phyloP scores from a whole-genome alignment of 345 rosid genomes.

The Acer saccharum region DNA sequence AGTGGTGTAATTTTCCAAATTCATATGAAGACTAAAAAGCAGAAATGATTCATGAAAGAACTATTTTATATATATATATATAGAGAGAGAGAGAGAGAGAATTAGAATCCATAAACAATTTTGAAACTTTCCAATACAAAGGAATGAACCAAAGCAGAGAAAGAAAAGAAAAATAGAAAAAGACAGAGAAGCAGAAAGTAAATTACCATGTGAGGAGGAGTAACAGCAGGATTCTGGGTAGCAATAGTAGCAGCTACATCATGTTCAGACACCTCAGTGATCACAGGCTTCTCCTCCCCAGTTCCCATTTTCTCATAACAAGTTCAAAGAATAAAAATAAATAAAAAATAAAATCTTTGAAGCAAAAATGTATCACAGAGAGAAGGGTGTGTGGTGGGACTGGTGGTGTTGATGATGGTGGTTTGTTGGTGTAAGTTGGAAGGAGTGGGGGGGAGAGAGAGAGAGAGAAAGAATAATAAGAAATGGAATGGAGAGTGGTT shows the following conservation, averaged over 20 bases:
- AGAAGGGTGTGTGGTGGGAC: too few species aligned
- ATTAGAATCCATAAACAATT: not conserved
- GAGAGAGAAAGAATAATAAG: too few species aligned
- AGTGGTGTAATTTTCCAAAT: not conserved
- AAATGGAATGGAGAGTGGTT: too few species aligned
- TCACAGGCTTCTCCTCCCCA: conserved; percentile 29
- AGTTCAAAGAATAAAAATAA: not conserved
- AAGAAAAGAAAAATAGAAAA: not conserved
- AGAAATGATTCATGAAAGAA: not conserved
- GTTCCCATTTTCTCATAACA: conserved; percentile 27
- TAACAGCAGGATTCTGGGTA: conserved; percentile 16
- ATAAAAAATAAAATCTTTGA: not conserved
- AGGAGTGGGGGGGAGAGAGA: too few species aligned
- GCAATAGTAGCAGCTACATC: conserved; percentile 23
- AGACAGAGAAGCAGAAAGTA: not conserved
- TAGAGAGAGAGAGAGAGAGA: too few species aligned
- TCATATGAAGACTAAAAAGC: not conserved
- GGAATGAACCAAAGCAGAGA: not conserved
- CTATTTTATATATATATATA: not conserved
- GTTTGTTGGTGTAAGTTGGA: too few species aligned
- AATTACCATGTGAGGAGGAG: conserved; percentile 31
- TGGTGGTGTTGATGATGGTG: too few species aligned
- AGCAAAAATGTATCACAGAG: not conserved
- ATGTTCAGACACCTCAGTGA: not conserved
- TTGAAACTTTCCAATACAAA: not conserved